Conservation (phyloP, 2,329 filamentous ascomycete genomes). For the Diaporthe sp. region DNA sequence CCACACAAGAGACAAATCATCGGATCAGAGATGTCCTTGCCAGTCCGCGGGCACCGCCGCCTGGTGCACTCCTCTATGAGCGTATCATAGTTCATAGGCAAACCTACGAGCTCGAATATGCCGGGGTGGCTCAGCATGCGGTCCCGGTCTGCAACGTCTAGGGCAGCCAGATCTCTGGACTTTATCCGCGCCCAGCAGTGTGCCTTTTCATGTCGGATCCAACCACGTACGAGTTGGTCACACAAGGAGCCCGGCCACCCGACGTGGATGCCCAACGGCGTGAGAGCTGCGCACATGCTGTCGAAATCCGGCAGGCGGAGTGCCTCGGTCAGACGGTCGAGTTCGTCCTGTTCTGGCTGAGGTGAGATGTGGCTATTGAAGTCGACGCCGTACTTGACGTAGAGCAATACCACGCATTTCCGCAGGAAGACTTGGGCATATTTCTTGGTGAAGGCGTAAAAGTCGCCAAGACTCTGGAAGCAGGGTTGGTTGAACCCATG, state of each 20-base stretch:
- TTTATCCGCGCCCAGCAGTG: conserved; percentile 26
- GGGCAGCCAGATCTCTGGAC: conserved; percentile 21
- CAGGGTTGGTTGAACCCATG: conserved; percentile 68
- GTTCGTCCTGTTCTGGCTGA: conserved; percentile 78
- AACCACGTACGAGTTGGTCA: conserved; percentile 70
- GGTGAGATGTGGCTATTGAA: conserved; percentile 79
- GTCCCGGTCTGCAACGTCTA: conserved; percentile 28
- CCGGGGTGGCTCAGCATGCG: conserved; percentile 79
- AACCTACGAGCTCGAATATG: conserved; percentile 93
- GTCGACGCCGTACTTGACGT: conserved; percentile 90
- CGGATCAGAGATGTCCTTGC: conserved; percentile 91
- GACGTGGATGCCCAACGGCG: conserved; percentile 57
- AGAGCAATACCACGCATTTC: conserved; percentile 85
- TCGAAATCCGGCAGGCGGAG: conserved; percentile 84
- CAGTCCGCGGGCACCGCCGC: conserved; percentile 86
- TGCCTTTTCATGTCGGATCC: conserved; percentile 76
- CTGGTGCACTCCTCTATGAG: conserved; percentile 93
- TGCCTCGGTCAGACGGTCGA: conserved; percentile 83
- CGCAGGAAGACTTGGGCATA: conserved; percentile 93
- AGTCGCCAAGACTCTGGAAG: conserved; percentile 66
- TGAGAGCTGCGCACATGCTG: conserved; percentile 78
- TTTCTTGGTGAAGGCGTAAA: conserved; percentile 76
- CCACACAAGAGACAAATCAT: conserved; percentile 95
- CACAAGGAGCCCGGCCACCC: conserved; percentile 64
- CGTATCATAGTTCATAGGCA: conserved; percentile 92